Base-by-base conservation (phyloP, 139 green algal species). In the Tetraselmis striata region DNA sequence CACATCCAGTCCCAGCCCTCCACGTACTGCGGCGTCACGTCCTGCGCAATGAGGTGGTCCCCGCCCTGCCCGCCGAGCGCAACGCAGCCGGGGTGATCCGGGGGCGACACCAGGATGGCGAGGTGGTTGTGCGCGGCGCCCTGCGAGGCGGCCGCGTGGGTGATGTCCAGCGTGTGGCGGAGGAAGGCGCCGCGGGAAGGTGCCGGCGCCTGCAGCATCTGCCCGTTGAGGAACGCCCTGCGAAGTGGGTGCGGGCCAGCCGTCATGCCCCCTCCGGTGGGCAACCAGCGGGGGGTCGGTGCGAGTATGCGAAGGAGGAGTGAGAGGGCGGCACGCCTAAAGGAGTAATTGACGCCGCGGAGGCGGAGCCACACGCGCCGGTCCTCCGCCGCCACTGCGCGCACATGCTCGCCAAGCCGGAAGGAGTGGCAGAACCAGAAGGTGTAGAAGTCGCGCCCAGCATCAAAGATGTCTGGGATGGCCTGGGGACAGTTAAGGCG, bases 1-100 rank as follows among this genome's bases (percentile, higher is more conserved):
- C 45, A 59, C 31, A 88, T 88, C 84, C 84, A 88, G 75, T 88
- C 84, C 84, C 84, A 88, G 28, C 84, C 84, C 77, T 88, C 84
- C 78, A 88, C 84, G 59, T 88, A 88, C 32, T 88, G 83, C 23
- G 83, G 58, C 29, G 84, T 83, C 2, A 88, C 84, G 83, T 88
- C 84, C 45, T 88, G 86, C 18, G 84, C 84, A 58, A 88, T 87
- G 84, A 88, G 76, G 30, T 88, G 85, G 28, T 88, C 85, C 1
- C 83, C 85, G 0, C 85, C 85, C 79, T 88, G 85, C 26, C 85
- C 85, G n/a, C 83, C 78, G n/a, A 29, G 29, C 30, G 88, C 83
- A 26, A 88, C 85, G 31, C 59, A 82, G 30, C 85, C 85, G 24
- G 79, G 77, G 77, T 88, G 85, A 1, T 88, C 85, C 30, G 85